Evolutionary conservation across 305 asterid species (phyloP).

Genomic region (Fraxinus paxiana): DNA sequence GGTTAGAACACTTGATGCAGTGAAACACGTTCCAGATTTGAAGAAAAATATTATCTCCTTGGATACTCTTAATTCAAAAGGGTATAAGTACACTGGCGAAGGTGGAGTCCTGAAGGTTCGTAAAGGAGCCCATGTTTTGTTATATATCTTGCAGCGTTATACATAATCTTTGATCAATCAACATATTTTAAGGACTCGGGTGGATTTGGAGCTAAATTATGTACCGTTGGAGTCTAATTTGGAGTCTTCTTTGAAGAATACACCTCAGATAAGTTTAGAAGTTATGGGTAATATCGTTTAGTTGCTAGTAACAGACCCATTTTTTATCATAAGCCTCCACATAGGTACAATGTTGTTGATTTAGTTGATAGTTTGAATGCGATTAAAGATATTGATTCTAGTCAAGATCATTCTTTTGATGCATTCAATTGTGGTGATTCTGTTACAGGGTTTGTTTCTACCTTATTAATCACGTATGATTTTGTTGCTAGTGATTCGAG

Average conservation of each 20-base stretch:
- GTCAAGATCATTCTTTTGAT: no score
- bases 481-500: background rate
- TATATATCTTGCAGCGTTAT: background rate
- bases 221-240: background rate
- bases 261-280: background rate
- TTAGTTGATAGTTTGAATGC: background rate
- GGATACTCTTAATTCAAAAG: background rate
- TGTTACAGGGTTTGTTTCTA: background rate
- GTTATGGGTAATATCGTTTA: background rate
- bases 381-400: background rate
- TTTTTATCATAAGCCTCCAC: background rate
- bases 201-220: background rate
- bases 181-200: background rate
- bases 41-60: background rate
- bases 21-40: background rate
- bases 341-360: background rate
- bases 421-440: background rate
- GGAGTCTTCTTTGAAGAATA: background rate
- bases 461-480: background rate
- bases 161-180: background rate
- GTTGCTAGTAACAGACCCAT: background rate
- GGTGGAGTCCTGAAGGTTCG: background rate
- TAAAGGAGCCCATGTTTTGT: background rate
- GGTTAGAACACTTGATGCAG: background rate
- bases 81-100: background rate